phyloP scores from a whole-genome alignment of 176 grass and related monocot species.

The Ensete ventricosum region DNA sequence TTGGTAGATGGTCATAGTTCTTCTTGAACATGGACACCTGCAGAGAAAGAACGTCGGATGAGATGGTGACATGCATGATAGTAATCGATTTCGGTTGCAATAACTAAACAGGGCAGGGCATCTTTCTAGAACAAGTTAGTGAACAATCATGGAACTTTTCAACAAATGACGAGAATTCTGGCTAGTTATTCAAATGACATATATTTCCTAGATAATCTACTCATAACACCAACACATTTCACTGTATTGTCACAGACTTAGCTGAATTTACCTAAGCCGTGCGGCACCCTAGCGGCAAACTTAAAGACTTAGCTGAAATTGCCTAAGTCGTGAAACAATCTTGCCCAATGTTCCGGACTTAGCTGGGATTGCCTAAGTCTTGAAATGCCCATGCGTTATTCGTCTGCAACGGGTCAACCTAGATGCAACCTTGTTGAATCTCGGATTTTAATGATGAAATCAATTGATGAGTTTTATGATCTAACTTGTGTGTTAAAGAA shows the following conservation, averaged over 20 bases:
- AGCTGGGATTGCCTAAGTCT: too few relatives aligned
- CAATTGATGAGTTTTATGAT: too few relatives aligned
- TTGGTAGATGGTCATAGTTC: slow-evolving; percentile 98
- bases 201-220: not conserved
- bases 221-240: not conserved
- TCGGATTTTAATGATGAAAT: too few relatives aligned
- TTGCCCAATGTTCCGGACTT: too few relatives aligned
- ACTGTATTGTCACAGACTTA: not conserved
- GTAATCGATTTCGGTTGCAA: not conserved
- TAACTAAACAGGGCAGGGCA: not conserved
- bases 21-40: slow-evolving; percentile 99
- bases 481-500: too few relatives aligned
- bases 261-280: too few relatives aligned
- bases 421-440: too few relatives aligned
- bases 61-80: not conserved
- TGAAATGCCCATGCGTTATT: too few relatives aligned
- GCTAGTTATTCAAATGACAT: not conserved
- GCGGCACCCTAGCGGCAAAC: too few relatives aligned
- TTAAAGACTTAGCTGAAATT: too few relatives aligned
- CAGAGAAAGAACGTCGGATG: slow-evolving; percentile 10
- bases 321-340: too few relatives aligned
- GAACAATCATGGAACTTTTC: not conserved
- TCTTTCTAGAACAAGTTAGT: not conserved
- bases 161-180: not conserved
- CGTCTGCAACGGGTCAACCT: too few relatives aligned